A percentile compares a stretch with the other conserved stretches of the same genome.
These are phyloP conservation scores for Erodium texanum DNA, from an alignment of 441 rosid genomes.

Conservation along the genomic window DNA sequence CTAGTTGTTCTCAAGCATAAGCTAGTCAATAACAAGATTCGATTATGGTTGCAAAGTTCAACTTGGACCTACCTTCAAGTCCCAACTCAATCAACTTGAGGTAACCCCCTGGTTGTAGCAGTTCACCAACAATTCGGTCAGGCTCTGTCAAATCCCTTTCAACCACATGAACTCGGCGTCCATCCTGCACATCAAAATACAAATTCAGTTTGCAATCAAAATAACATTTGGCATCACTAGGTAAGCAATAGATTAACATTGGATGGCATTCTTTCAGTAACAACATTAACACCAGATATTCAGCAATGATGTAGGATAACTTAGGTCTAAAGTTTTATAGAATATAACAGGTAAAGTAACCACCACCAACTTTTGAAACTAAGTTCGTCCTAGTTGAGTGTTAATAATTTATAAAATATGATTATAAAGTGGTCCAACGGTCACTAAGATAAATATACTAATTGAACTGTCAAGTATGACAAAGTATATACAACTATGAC, in stretches of 20 bases:
- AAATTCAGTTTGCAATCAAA: conserved; percentile 1
- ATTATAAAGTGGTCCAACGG: neutral
- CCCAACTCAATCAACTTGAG: conserved; percentile 73
- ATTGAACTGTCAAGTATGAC: neutral
- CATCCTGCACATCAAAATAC: conserved; percentile 47
- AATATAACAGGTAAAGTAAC: neutral
- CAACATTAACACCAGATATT: conserved; percentile 31
- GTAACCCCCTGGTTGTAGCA: conserved; percentile 81
- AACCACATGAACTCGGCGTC: conserved; percentile 61
- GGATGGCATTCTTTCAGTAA: neutral
- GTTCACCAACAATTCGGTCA: conserved; percentile 76
- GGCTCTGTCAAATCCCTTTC: conserved; percentile 81
- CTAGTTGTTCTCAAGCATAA: conserved; percentile 3
- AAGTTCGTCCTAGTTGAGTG: neutral
- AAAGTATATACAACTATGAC: neutral
- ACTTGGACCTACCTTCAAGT: conserved; percentile 45
- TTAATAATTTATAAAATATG: neutral
- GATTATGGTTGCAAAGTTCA: neutral
- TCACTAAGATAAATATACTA: no score
- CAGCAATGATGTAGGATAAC: neutral
- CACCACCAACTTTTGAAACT: neutral
- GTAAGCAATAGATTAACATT: neutral
- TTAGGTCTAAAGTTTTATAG: neutral
- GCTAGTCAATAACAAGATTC: neutral
- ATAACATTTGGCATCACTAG: neutral